Evolutionary conservation across 805 yeast genomes (phyloP), one percentile per base, ranked within the genome.

Genomic region (Wickerhamomyces subpelliculosus): DNA sequence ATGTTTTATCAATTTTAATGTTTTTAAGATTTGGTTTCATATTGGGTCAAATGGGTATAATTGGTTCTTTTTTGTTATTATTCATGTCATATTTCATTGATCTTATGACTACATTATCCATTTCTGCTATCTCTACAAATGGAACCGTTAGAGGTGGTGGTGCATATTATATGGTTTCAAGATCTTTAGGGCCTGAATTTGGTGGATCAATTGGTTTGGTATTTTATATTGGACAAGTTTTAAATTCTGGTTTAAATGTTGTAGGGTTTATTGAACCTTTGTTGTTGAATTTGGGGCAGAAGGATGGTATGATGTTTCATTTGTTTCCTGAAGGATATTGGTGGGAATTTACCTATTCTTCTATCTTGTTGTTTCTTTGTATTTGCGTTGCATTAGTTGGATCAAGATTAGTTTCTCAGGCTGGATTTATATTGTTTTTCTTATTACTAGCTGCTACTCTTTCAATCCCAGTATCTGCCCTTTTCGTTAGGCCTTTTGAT

Each of bases 111-210:
- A 86, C 95, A 0, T 61, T 93, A 47, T 85, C 96, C 17, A 80
- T 93, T 41, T 84, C 95, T 39, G 98, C 98, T 1, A 93, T 93
- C 43, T 87, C 97, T 2, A 93, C 99, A 2, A 93, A 93, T 55
- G 99, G 99, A 18, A 87, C 95, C 0, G 97, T 93, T 3, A 75
- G 88, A 48, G 97, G 97, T 12, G 99, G 99, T 13, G 99, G 99
- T 34, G 97, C 97, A 0, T 93, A 93, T 57, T 93, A 88, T 53
- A 93, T 93, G 97, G 87, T 93, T 42, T 84, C 95, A 25, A 71
- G 99, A 48, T 82, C 95, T 25, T 65, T 93, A 43, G 99, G 99
- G 0, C 96, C 97, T 4, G 99, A 93, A 57, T 93, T 93, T 61
- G 99, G 99, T 21, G 98, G 98, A 4, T 84, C 96, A 4, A 90